Evolutionary conservation across 1,139 yeast species (phyloP), one percentile per base, ranked within the genome.

Genomic region (Blastobotrys proliferans): DNA sequence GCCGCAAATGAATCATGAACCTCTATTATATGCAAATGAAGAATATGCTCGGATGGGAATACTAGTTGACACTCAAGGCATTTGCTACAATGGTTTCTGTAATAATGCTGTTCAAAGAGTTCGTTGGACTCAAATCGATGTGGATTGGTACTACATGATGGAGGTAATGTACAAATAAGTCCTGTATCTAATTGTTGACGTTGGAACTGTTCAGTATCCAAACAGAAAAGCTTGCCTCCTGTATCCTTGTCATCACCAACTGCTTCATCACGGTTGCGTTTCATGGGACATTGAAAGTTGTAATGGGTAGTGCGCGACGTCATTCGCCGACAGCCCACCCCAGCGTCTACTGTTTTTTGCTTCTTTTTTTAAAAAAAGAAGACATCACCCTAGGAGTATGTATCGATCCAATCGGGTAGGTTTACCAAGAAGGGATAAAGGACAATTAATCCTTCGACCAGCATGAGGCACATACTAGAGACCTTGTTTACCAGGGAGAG

Each of bases 11-110:
- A 76, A 52, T 77, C 74, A 54, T 79, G 84, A 42, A 65, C 63
- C 49, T 79, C 84, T 19, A 71, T 68, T 4, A 77, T 66, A 51
- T 79, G 85, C n/a, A 77, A 50, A 3, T 67, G 62, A 19, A 79
- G 56, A 11, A 72, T 54, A 24, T 48, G 54, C 19, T 68, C 63
- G 10, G 65, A 62, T 0, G 80, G 79, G 47, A 77, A 74, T 40
- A 57, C 58, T 33, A 57, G 61, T 6, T 56, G 53, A 51, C 84
- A 79, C 36, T 62, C 64, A 0, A 52, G 46, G 50, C 84, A 79
- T 1, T 57, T 55, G 48, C 41, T 41, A 6, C 51, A 44, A 35
- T 58, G 62, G 30, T 35, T 44, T 14, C 41, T 42, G 13, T 37
- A 19, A 39, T 57, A 54, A 33, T 58, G 62, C 13, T 46, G 40